Evolutionary conservation across 2,329 filamentous ascomycete genomes (phyloP).

Genomic region (Chrysoporthe cubensis): DNA sequence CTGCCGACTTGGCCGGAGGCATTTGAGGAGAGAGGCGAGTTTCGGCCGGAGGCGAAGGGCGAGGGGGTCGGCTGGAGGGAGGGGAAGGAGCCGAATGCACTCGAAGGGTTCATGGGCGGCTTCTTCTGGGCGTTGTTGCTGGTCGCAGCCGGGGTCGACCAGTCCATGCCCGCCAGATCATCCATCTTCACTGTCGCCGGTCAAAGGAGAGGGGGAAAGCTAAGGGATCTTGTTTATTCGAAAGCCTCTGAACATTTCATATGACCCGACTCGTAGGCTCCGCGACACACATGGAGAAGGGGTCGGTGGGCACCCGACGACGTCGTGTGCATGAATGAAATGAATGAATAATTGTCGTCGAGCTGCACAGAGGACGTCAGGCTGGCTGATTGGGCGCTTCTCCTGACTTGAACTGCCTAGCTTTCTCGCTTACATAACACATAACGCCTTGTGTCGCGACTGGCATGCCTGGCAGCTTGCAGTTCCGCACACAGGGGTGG

Average conservation of each 20-base stretch:
- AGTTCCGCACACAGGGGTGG: background rate
- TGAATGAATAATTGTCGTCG: background rate
- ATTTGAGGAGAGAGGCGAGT: constrained; percentile 59
- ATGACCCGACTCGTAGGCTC: constrained; percentile 7
- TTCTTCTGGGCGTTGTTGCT: constrained; percentile 41
- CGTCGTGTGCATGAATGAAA: background rate
- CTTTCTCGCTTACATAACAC: constrained; percentile 6
- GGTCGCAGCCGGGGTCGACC: constrained; percentile 49
- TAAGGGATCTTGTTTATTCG: constrained; percentile 28
- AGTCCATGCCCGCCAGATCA: constrained; percentile 64
- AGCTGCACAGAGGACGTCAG: background rate
- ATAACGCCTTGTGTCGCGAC: background rate
- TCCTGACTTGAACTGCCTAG: constrained; percentile 4
- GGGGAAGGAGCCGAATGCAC: constrained; percentile 48
- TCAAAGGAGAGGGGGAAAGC: constrained; percentile 5
- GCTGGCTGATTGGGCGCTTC: constrained; percentile 1
- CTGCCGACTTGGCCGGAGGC: constrained; percentile 45
- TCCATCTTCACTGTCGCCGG: constrained; percentile 53
- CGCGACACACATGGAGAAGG: constrained; percentile 17
- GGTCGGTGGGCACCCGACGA: background rate
- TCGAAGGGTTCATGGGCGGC: constrained; percentile 48
- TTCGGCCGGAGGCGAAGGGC: constrained; percentile 58
- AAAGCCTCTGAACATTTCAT: constrained; percentile 28
- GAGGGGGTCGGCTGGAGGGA: constrained; percentile 60
- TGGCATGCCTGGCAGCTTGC: background rate